Percentiles rank a stretch among this genome's conserved stretches.
Conservation (phyloP, 306 rosid species). For the Quercus variabilis region DNA sequence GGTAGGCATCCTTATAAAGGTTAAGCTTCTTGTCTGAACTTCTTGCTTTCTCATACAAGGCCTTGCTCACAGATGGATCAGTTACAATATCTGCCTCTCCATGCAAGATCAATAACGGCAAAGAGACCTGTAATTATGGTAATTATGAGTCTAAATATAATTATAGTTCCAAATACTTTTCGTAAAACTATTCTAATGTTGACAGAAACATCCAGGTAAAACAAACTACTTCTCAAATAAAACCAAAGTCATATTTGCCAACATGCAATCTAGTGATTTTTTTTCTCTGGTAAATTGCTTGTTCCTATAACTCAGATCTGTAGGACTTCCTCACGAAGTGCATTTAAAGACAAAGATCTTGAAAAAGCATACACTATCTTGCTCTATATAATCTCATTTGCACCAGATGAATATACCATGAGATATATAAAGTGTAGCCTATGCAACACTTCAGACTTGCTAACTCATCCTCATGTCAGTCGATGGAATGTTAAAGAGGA, state of each 20-base stretch:
- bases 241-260: neutral
- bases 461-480: neutral
- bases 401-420: neutral
- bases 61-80: conserved; percentile 88
- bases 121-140: conserved; percentile 52
- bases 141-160: neutral
- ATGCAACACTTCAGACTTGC: neutral
- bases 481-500: too few relatives aligned
- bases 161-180: neutral
- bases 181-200: neutral
- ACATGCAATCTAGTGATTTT: neutral
- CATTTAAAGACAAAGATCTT: neutral
- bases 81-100: conserved; percentile 89
- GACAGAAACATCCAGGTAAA: neutral
- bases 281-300: neutral
- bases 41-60: conserved; percentile 69
- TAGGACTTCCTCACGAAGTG: neutral
- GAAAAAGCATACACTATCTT: neutral
- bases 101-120: conserved; percentile 82
- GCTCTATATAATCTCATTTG: neutral
- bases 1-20: conserved; percentile 71
- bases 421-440: neutral
- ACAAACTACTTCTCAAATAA: neutral
- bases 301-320: neutral
- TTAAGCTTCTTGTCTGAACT: conserved; percentile 70